phyloP scores from a whole-genome alignment of 2,329 filamentous ascomycete species.

The Hymenotorrendiella dingleyae region DNA sequence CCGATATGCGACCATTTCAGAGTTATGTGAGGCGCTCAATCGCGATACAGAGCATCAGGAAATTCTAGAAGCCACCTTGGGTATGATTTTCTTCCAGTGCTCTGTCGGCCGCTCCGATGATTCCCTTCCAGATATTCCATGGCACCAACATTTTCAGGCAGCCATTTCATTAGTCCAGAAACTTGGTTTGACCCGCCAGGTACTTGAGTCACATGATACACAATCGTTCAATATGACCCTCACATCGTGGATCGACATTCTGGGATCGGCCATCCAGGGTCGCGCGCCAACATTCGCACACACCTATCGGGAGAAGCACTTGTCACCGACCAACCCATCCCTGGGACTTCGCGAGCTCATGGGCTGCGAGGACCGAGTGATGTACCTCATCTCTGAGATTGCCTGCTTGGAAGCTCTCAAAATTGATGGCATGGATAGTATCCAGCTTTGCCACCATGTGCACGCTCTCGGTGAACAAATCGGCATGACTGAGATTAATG shows the following conservation, averaged over 20 bases:
- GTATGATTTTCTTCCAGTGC: constrained; percentile 95
- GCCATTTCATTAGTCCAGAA: constrained; percentile 79
- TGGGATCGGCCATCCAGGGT: constrained; percentile 88
- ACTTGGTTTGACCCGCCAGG: constrained; percentile 68
- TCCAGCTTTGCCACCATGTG: constrained; percentile 83
- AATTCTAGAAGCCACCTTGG: constrained; percentile 86
- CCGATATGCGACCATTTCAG: constrained; percentile 79
- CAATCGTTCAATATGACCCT: constrained; percentile 86
- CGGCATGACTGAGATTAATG: constrained; percentile 66
- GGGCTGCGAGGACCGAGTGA: constrained; percentile 94
- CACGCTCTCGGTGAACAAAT: constrained; percentile 83
- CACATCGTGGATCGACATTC: constrained; percentile 92
- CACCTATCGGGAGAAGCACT: constrained; percentile 91
- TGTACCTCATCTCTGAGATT: constrained; percentile 98
- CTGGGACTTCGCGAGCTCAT: constrained; percentile 84
- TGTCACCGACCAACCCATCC: constrained; percentile 55
- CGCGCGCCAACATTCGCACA: constrained; percentile 83
- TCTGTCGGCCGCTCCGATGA: constrained; percentile 84
- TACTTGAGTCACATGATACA: constrained; percentile 46
- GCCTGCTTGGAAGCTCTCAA: constrained; percentile 91
- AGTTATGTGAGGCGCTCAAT: constrained; percentile 76
- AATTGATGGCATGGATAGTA: constrained; percentile 74
- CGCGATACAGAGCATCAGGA: constrained; percentile 77
- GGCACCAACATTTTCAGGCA: constrained; percentile 95
- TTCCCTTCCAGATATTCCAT: constrained; percentile 82